Percentiles rank a stretch among this genome's conserved stretches.
phyloP scores from a whole-genome alignment of 805 yeast genomes.

The Wickerhamiella brachini region DNA sequence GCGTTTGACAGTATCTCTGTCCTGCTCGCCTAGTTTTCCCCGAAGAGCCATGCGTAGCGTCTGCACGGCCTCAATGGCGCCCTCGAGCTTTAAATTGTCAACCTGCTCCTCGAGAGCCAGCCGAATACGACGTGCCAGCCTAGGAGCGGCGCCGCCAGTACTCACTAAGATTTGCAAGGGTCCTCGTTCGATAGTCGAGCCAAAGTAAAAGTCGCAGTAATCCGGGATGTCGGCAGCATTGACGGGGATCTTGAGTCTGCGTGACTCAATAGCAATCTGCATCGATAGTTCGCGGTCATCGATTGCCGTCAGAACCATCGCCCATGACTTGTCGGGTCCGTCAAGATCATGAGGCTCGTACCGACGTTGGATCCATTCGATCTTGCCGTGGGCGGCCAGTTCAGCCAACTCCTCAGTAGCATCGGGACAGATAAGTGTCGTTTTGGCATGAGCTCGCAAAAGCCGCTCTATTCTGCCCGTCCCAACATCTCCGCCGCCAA shows the following conservation, averaged over 20 bases:
- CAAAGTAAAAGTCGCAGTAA: slow-evolving; percentile 78
- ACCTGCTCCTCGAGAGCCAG: slow-evolving; percentile 35
- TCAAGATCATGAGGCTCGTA: slow-evolving; percentile 17
- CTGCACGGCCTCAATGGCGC: slow-evolving; percentile 49
- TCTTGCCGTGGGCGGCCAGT: slow-evolving; percentile 10
- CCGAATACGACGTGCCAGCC: slow-evolving; percentile 52
- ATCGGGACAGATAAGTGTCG: slow-evolving; percentile 47
- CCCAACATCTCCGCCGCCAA: slow-evolving; percentile 63
- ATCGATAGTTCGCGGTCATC: slow-evolving; percentile 52
- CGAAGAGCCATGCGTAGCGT: slow-evolving; percentile 39
- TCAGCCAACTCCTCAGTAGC: slow-evolving; percentile 36
- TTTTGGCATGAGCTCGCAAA: slow-evolving; percentile 52
- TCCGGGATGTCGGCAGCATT: slow-evolving; percentile 77
- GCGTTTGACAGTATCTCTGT: slow-evolving; percentile 29
- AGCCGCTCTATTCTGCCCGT: slow-evolving; percentile 53
- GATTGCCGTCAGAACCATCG: slow-evolving; percentile 58
- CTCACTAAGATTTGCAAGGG: slow-evolving; percentile 68
- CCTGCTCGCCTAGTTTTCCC: slow-evolving; percentile 18
- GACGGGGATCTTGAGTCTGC: slow-evolving; percentile 38
- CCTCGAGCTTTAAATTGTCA: slow-evolving; percentile 31
- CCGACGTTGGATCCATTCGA: slow-evolving; percentile 9
- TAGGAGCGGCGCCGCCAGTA: slow-evolving; percentile 71
- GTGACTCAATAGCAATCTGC: slow-evolving; percentile 39
- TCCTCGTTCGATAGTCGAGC: slow-evolving; percentile 61
- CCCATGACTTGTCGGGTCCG: slow-evolving; percentile 40